phyloP scores from a whole-genome alignment of 163 green algal species.

The Volvox carteri region DNA sequence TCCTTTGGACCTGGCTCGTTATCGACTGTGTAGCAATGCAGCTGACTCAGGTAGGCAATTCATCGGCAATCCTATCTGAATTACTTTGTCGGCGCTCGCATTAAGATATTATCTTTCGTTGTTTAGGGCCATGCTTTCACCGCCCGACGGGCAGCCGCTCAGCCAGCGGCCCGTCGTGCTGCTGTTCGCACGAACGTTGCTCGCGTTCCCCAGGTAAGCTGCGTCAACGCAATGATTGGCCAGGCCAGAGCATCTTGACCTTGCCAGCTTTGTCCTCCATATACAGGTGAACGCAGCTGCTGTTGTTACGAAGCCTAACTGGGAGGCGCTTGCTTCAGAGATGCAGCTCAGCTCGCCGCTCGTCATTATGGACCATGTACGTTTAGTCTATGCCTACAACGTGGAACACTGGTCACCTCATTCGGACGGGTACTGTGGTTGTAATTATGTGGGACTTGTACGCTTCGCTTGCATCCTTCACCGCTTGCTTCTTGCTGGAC shows the following conservation, averaged over 20 bases:
- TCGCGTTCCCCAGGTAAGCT: conserved; percentile 37
- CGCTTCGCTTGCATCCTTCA: too few relatives aligned
- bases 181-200: conserved; percentile 25
- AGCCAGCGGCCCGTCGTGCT: neutral
- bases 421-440: too few relatives aligned
- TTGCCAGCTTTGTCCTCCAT: neutral
- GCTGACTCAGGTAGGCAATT: conserved; percentile 38
- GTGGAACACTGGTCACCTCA: neutral
- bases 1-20: neutral
- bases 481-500: too few relatives aligned
- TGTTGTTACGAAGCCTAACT: conserved; percentile 71
- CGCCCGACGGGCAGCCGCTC: conserved; percentile 19
- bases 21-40: conserved; percentile 20
- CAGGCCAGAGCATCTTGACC: neutral
- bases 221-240: conserved; percentile 13
- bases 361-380: conserved; percentile 95
- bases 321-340: conserved; percentile 74
- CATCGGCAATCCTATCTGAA: too few relatives aligned
- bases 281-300: conserved; percentile 61
- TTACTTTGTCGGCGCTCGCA: conserved; percentile 25
- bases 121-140: conserved; percentile 35
- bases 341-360: conserved; percentile 90
- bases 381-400: conserved; percentile 14
- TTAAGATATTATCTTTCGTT: neutral
- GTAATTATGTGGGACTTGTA: too few relatives aligned